Evolutionary conservation across 257 asterid species (phyloP).

Genomic region (Fraxinus americana): DNA sequence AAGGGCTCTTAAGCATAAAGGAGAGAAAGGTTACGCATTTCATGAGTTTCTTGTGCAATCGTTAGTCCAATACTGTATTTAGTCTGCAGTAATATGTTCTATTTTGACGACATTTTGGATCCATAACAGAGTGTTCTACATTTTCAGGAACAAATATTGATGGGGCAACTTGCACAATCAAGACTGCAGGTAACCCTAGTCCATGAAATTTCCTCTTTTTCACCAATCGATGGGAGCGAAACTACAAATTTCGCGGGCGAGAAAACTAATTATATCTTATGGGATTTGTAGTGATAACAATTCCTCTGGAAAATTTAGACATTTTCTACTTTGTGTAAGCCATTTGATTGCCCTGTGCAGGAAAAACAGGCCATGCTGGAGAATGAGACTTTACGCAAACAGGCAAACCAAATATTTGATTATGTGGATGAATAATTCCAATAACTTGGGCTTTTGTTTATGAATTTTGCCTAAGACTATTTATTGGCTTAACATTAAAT

Average conservation of each 20-base stretch:
- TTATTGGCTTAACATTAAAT: constrained; percentile 18
- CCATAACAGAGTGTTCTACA: not conserved
- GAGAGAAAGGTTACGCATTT: constrained; percentile 59
- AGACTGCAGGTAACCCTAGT: constrained; percentile 41
- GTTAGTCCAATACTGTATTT: not conserved
- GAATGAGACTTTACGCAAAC: constrained; percentile 50
- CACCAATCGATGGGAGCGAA: not conserved
- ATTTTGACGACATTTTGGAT: constrained; percentile 2
- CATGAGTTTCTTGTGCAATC: not conserved
- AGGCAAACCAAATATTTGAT: constrained; percentile 37
- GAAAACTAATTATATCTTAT: not conserved
- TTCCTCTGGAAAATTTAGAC: not conserved
- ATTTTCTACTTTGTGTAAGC: not conserved
- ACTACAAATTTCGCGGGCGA: not conserved
- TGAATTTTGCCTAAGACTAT: not conserved
- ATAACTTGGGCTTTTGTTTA: not conserved
- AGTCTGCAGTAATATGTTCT: not conserved
- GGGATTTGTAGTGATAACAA: not conserved
- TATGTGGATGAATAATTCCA: constrained; percentile 19
- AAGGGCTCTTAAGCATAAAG: constrained; percentile 59
- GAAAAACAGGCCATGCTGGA: constrained; percentile 54
- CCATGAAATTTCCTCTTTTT: not conserved
- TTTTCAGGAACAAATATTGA: constrained; percentile 49
- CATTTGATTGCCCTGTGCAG: constrained; percentile 33
- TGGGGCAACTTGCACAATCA: constrained; percentile 53